phyloP scores from a whole-genome alignment of 176 grass and related monocot species.

The Coix lacrymajobi region DNA sequence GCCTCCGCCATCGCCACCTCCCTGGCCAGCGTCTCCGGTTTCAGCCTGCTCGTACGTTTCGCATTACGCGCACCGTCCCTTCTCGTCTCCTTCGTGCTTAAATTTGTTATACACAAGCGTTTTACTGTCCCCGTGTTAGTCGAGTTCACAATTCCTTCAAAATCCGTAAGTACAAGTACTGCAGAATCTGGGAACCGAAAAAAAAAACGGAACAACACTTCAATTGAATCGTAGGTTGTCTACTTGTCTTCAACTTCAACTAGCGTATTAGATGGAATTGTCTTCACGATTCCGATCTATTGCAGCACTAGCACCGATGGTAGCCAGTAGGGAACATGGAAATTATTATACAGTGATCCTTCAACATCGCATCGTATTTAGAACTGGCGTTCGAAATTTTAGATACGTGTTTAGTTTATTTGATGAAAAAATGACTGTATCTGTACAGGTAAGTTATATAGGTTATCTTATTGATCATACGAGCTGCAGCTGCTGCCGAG shows the following conservation, averaged over 20 bases:
- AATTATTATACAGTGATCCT: not conserved
- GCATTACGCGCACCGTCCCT: not conserved
- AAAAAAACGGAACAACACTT: too few relatives aligned
- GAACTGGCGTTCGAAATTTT: not conserved
- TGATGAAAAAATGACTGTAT: not conserved
- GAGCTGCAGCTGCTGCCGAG: not conserved
- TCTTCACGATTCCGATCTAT: not conserved
- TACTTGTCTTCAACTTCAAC: too few relatives aligned
- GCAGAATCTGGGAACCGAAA: not conserved
- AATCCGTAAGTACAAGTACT: not conserved
- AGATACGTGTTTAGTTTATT: not conserved
- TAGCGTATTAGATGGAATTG: not conserved
- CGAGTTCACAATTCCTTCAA: not conserved
- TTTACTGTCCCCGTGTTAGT: not conserved
- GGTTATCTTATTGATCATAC: not conserved
- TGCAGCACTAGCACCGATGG: not conserved
- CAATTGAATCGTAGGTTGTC: not conserved
- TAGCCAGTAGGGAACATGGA: not conserved
- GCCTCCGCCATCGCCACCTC: conserved; percentile 80
- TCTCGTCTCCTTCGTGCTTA: not conserved
- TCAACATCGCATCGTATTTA: not conserved
- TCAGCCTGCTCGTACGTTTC: conserved; percentile 87
- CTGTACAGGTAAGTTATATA: not conserved
- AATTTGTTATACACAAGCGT: not conserved
- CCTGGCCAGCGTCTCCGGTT: conserved; percentile 71